Percentiles rank a stretch among this genome's conserved stretches.
phyloP scores from a whole-genome alignment of 1,284 basidiomycete species.

The Boletus mariae region DNA sequence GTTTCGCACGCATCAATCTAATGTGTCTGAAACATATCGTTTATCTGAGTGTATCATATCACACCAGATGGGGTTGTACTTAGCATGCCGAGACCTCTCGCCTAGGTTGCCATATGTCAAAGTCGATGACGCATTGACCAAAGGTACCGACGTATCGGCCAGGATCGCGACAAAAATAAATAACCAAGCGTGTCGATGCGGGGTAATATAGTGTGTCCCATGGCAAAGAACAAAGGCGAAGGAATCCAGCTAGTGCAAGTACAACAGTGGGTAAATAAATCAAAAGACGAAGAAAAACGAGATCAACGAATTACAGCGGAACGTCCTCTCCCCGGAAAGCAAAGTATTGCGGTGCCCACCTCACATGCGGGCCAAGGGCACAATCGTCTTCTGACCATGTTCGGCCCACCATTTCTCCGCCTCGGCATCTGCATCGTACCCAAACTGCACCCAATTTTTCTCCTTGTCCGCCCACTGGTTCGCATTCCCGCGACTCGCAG shows the following conservation, averaged over 20 bases:
- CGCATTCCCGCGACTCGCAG: slow-evolving; percentile 34
- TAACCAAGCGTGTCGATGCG: background rate
- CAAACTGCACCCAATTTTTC: slow-evolving; percentile 44
- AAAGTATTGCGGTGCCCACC: background rate
- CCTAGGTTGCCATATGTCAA: background rate
- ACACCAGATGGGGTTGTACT: background rate
- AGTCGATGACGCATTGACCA: background rate
- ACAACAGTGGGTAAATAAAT: background rate
- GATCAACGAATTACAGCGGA: background rate
- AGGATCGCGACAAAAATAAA: background rate
- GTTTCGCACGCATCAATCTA: background rate
- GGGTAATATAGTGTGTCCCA: background rate
- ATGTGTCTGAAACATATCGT: background rate
- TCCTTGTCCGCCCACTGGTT: slow-evolving; percentile 51
- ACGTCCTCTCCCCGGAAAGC: background rate
- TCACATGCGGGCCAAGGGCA: slow-evolving; percentile 12
- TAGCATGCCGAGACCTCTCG: background rate
- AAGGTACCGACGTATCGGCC: background rate
- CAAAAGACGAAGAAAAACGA: background rate
- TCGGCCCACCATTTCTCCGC: slow-evolving; percentile 48
- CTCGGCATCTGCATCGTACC: slow-evolving; percentile 48
- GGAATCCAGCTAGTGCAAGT: background rate
- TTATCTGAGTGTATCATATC: background rate
- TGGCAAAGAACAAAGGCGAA: background rate
- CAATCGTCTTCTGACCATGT: slow-evolving; percentile 11